Base-by-base conservation (phyloP, 164 flowering plant genomes). In the Macadamia tetraphylla region DNA sequence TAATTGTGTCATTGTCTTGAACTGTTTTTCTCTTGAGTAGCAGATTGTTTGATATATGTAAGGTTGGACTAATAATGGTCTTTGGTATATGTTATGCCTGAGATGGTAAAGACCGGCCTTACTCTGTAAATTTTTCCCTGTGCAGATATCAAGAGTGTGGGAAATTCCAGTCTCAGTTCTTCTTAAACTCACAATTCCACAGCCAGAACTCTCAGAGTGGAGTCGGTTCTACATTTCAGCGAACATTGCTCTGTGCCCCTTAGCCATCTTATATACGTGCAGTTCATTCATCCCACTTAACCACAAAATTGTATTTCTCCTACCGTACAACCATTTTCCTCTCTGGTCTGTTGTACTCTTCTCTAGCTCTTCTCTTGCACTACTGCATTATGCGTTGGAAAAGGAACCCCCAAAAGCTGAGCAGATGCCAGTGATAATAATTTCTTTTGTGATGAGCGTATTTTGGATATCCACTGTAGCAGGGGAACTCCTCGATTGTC, bases 391-490 rank as follows among this genome's bases (percentile, higher is more conserved):
- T 71, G 70, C 83, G n/a, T 65, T 89, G 7, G 96, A 89, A 75
- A 86, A 66, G 56, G 92, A 95, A 17, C 87, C 96, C 52, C 97
- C 99, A 1, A 83, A 85, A 78, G 79, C 81, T 13, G 93, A 86
- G 79, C 88, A 84, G 75, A 60, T 86, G 35, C 80, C 79, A 9
- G 79, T 79, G 14, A 80, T 92, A 42, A 65, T 95, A 13, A 65
- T 84, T 8, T 90, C 96, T 56, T 95, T 95, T 67, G 69, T 88
- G 8, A 95, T 95, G 99, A 95, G 99, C 64, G 97, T 95, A 42
- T 89, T 92, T 67, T 95, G 99, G 99, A 95, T 95, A 79, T 95
- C 98, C 10, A 86, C 92, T 6, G 82, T 80, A 18, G 98, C 99
- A 35, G 97, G 97, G 6, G 99, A 95, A 66, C 93, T 95, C 23